A percentile compares a stretch with the other conserved stretches of the same genome.
phyloP scores from a whole-genome alignment of 257 asterid species.

The Fraxinus pennsylvanica region DNA sequence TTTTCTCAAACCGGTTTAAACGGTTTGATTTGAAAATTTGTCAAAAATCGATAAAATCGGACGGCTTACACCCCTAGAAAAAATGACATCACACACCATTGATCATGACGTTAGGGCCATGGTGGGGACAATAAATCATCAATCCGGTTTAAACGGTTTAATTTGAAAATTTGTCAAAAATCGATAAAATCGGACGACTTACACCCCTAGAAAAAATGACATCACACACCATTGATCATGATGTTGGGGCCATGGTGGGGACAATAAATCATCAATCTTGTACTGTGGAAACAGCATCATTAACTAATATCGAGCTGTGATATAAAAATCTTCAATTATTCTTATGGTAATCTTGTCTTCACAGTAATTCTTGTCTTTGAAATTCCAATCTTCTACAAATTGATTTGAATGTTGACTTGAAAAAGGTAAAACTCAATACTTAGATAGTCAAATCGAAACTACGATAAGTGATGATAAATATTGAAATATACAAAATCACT shows the following conservation, averaged over 20 bases:
- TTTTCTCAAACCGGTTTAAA: too few species aligned
- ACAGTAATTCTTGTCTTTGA: conserved; percentile 1
- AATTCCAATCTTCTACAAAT: background rate
- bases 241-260: conserved; percentile 36
- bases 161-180: too few species aligned
- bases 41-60: too few species aligned
- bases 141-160: too few species aligned
- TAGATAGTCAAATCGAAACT: background rate
- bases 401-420: background rate
- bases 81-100: too few species aligned
- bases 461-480: background rate
- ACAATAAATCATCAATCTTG: conserved; percentile 15
- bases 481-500: too few species aligned
- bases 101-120: too few species aligned
- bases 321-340: background rate
- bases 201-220: conserved; percentile 22
- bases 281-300: conserved; percentile 30
- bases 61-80: too few species aligned
- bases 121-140: too few species aligned
- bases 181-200: too few species aligned
- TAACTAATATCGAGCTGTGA: conserved; percentile 6
- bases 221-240: conserved; percentile 36
- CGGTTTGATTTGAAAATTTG: too few species aligned
- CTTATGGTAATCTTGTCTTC: background rate
- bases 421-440: conserved; percentile 2